Evolutionary conservation across 495 filamentous ascomycete species (phyloP).

Genomic region (Neurospora sp.): DNA sequence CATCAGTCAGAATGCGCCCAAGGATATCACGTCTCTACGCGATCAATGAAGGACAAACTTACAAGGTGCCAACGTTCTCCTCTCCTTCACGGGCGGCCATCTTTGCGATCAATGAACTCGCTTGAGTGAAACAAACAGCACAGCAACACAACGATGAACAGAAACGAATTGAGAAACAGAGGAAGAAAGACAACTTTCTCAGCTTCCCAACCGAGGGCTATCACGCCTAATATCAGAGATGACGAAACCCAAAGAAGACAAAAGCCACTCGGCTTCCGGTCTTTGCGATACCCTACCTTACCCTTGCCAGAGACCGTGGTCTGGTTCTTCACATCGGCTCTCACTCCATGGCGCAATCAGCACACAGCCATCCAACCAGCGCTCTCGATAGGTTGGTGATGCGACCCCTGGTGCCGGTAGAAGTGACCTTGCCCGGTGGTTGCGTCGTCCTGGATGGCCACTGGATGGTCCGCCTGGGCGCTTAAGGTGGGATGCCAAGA

Average conservation of each 20-base stretch:
- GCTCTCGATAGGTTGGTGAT: conserved; percentile 2
- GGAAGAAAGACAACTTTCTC: not conserved
- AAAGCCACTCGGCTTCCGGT: conserved; percentile 6
- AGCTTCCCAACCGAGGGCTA: not conserved
- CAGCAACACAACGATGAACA: not conserved
- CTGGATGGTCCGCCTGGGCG: conserved; percentile 10
- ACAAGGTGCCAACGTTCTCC: conserved; percentile 72
- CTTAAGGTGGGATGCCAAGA: conserved; percentile 18
- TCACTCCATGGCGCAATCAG: not conserved
- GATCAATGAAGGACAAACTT: conserved; percentile 27
- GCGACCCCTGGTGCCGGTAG: conserved; percentile 3
- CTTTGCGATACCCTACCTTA: conserved; percentile 4
- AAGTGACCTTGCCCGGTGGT: not conserved
- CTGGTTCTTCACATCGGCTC: not conserved
- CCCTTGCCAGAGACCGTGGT: not conserved
- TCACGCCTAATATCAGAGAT: not conserved
- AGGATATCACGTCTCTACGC: not conserved
- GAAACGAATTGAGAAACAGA: not conserved
- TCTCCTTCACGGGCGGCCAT: conserved; percentile 77
- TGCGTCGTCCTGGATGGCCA: not conserved
- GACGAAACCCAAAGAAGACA: not conserved
- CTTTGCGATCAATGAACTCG: conserved; percentile 10
- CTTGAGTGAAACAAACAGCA: not conserved
- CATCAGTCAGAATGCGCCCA: conserved; percentile 3
- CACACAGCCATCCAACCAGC: conserved; percentile 11